Conservation (phyloP, 176 grass and related monocot genomes). For the Oryza longistaminata region DNA sequence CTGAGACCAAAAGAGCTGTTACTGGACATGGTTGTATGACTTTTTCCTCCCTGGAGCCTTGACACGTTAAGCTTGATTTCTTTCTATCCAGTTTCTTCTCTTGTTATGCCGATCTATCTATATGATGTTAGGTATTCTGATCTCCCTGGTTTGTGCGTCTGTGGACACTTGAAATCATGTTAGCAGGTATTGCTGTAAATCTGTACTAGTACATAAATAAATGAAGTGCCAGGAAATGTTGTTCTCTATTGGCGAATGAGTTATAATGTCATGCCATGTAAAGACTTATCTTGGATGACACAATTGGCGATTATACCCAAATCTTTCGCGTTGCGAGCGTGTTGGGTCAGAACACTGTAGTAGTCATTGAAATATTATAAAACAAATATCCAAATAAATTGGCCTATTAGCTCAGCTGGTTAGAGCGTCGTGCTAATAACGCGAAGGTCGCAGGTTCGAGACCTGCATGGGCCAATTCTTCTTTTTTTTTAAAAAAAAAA, state of each 20-base stretch:
- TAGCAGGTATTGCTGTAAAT: neutral
- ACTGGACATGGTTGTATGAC: neutral
- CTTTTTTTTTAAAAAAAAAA: too few relatives aligned
- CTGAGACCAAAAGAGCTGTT: constrained; percentile 8
- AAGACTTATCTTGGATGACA: neutral
- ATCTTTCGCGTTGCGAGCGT: neutral
- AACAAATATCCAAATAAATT: too few relatives aligned
- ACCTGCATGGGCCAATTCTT: constrained; percentile 82
- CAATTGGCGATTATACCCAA: neutral
- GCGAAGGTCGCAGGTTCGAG: constrained; percentile 96
- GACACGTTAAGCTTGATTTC: neutral
- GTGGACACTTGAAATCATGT: neutral
- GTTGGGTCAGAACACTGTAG: too few relatives aligned
- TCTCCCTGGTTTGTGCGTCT: neutral
- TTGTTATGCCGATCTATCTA: neutral
- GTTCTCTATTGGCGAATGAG: neutral
- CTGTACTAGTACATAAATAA: constrained; percentile 24
- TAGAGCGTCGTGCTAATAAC: constrained; percentile 98
- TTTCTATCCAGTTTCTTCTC: neutral
- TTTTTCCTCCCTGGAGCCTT: neutral
- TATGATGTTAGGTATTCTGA: neutral
- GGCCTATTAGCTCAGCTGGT: constrained; percentile 85
- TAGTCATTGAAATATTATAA: too few relatives aligned
- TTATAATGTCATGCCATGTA: neutral
- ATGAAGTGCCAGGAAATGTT: neutral